phyloP scores from a whole-genome alignment of 1,284 basidiomycete genomes.

The Tetrapyrgos nigripes region DNA sequence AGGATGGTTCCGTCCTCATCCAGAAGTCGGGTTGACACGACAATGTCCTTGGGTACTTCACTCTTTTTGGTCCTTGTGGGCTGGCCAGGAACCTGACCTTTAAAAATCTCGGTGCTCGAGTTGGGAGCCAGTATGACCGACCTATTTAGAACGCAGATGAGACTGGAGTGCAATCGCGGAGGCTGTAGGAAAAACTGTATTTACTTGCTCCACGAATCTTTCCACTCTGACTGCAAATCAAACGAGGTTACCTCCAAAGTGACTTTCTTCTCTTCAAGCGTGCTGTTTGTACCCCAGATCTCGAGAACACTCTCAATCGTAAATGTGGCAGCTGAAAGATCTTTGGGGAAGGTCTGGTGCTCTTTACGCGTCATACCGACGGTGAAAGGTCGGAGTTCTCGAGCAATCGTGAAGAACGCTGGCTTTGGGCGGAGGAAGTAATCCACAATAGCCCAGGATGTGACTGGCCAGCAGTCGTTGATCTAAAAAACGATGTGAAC shows the following conservation, averaged over 20 bases:
- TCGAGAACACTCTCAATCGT: constrained; percentile 71
- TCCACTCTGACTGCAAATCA: constrained; percentile 70
- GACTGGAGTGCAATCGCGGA: background rate
- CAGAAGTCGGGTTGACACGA: constrained; percentile 79
- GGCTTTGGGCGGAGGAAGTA: constrained; percentile 83
- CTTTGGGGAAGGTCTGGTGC: constrained; percentile 60
- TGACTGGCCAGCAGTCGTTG: constrained; percentile 85
- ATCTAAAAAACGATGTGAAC: constrained; percentile 46
- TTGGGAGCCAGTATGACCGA: constrained; percentile 70
- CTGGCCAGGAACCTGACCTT: constrained; percentile 73
- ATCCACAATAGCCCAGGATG: constrained; percentile 82
- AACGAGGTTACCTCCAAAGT: constrained; percentile 74
- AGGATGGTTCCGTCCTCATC: constrained; percentile 64
- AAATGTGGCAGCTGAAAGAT: constrained; percentile 67
- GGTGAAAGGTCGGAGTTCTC: constrained; percentile 75
- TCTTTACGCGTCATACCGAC: constrained; percentile 86
- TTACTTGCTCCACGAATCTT: constrained; percentile 50
- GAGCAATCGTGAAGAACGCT: constrained; percentile 71
- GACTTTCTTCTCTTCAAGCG: constrained; percentile 60
- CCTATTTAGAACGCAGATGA: constrained; percentile 5
- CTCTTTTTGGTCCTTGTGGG: constrained; percentile 68
- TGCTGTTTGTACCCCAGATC: constrained; percentile 87
- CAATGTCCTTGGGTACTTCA: constrained; percentile 69
- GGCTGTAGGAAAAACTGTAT: background rate
- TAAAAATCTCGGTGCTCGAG: constrained; percentile 83